Percentiles rank a stretch among this genome's conserved stretches.
phyloP scores from a whole-genome alignment of 495 filamentous ascomycete genomes.

The Aspergillus steynii region DNA sequence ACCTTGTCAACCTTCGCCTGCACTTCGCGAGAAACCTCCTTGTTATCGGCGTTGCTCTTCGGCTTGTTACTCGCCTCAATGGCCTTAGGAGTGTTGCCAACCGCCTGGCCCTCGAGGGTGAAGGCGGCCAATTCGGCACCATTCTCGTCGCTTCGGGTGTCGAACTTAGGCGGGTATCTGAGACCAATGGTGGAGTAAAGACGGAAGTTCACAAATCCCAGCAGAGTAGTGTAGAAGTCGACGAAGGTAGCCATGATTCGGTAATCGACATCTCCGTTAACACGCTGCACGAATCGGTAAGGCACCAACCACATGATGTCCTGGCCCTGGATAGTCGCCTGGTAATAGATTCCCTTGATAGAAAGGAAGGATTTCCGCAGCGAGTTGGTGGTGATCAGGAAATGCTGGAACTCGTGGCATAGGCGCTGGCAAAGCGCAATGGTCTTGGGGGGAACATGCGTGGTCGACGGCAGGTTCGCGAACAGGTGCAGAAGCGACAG shows the following conservation, averaged over 20 bases:
- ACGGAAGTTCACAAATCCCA: constrained; percentile 93
- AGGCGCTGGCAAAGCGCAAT: constrained; percentile 89
- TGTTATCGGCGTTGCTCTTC: constrained; percentile 38
- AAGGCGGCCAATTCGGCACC: constrained; percentile 93
- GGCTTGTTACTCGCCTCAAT: constrained; percentile 52
- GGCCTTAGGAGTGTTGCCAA: constrained; percentile 54
- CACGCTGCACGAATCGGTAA: constrained; percentile 92
- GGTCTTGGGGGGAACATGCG: constrained; percentile 85
- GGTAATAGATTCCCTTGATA: constrained; percentile 99
- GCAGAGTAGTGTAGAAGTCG: constrained; percentile 94
- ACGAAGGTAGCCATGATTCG: constrained; percentile 99
- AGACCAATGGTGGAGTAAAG: constrained; percentile 88
- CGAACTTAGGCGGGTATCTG: constrained; percentile 93
- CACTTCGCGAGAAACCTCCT: constrained; percentile 50
- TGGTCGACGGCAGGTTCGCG: constrained; percentile 88
- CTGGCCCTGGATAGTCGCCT: constrained; percentile 97
- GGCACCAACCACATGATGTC: constrained; percentile 97
- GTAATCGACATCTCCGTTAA: constrained; percentile 93
- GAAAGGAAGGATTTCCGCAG: constrained; percentile 94
- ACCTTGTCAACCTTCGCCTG: constrained; percentile 57
- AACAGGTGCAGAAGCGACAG: constrained; percentile 96
- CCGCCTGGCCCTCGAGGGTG: constrained; percentile 71
- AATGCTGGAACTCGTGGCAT: constrained; percentile 94
- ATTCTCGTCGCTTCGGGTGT: constrained; percentile 78
- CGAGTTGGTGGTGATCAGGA: constrained; percentile 85